phyloP scores from a whole-genome alignment of 148 eudicot species.

The Chenopodium quinoa region DNA sequence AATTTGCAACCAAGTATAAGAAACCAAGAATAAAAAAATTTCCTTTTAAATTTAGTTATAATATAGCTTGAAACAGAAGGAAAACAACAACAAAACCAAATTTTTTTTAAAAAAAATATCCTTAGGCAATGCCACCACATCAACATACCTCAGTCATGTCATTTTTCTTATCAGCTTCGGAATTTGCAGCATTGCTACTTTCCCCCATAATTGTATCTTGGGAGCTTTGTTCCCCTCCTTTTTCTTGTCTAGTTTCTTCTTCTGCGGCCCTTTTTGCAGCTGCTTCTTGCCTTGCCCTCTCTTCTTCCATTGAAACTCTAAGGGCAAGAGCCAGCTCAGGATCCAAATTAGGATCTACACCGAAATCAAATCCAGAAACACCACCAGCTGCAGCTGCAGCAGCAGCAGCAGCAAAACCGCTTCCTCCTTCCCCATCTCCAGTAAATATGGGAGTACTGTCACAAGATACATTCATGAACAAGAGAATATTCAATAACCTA shows the following conservation, averaged over 20 bases:
- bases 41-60: neutral
- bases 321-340: slow-evolving; percentile 99
- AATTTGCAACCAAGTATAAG: neutral
- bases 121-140: neutral
- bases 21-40: neutral
- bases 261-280: slow-evolving; percentile 98
- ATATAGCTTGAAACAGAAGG: neutral
- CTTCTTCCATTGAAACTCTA: slow-evolving; percentile 98
- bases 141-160: slow-evolving; percentile 46
- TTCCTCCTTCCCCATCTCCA: slow-evolving; percentile 96
- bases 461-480: slow-evolving; percentile 10
- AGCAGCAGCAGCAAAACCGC: slow-evolving; percentile 91
- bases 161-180: slow-evolving; percentile 60
- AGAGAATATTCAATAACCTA: slow-evolving; percentile 4
- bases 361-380: slow-evolving; percentile 90
- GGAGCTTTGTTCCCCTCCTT: slow-evolving; percentile 62
- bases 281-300: slow-evolving; percentile 98
- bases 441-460: slow-evolving; percentile 89
- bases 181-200: slow-evolving; percentile 48
- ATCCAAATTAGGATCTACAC: slow-evolving; percentile 97
- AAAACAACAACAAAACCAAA: neutral
- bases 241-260: slow-evolving; percentile 60
- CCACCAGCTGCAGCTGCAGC: slow-evolving; percentile 96
- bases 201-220: slow-evolving; percentile 86
- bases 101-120: neutral